Evolutionary conservation across 1,139 yeast species (phyloP).

Genomic region (Scheffersomyces lignicola): DNA sequence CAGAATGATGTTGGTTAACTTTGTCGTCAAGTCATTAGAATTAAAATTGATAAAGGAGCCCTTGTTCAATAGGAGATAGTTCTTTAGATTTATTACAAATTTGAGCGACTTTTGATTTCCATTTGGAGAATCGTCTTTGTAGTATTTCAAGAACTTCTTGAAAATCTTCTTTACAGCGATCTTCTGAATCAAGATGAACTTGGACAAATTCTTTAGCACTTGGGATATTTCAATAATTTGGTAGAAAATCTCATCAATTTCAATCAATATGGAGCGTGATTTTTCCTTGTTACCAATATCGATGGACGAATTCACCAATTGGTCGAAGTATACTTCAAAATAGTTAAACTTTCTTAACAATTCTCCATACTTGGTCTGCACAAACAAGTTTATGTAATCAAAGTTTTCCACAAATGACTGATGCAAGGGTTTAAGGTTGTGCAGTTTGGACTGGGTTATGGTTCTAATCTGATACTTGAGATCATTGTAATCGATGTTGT

Average conservation of each 20-base stretch:
- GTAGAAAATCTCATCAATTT: slow-evolving; percentile 30
- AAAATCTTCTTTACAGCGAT: slow-evolving; percentile 79
- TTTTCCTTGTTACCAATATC: slow-evolving; percentile 10
- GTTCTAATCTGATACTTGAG: slow-evolving; percentile 60
- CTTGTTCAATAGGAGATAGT: slow-evolving; percentile 37
- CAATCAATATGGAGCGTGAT: slow-evolving; percentile 13
- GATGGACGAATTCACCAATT: slow-evolving; percentile 6
- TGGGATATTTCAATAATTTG: slow-evolving; percentile 51
- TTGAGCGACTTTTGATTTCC: slow-evolving; percentile 33
- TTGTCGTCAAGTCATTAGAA: slow-evolving; percentile 62
- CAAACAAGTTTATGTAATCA: slow-evolving; percentile 57
- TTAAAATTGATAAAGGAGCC: slow-evolving; percentile 65
- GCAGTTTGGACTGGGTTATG: slow-evolving; percentile 13
- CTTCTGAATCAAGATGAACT: slow-evolving; percentile 77
- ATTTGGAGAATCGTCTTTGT: slow-evolving; percentile 16
- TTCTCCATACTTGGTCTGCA: slow-evolving; percentile 67
- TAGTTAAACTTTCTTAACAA: slow-evolving; percentile 32
- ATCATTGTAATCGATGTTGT: slow-evolving; percentile 81
- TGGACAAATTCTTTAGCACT: slow-evolving; percentile 67
- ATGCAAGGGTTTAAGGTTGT: slow-evolving; percentile 22
- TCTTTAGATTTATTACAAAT: slow-evolving; percentile 38
- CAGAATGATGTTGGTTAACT: slow-evolving; percentile 46
- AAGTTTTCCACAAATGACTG: slow-evolving; percentile 47
- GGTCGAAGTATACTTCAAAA: slow-evolving; percentile 18
- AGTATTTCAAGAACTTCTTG: slow-evolving; percentile 76